A percentile compares a stretch with the other conserved stretches of the same genome.
Conservation (phyloP, 2,329 filamentous ascomycete genomes). For the Emmonsiellopsis sp. region DNA sequence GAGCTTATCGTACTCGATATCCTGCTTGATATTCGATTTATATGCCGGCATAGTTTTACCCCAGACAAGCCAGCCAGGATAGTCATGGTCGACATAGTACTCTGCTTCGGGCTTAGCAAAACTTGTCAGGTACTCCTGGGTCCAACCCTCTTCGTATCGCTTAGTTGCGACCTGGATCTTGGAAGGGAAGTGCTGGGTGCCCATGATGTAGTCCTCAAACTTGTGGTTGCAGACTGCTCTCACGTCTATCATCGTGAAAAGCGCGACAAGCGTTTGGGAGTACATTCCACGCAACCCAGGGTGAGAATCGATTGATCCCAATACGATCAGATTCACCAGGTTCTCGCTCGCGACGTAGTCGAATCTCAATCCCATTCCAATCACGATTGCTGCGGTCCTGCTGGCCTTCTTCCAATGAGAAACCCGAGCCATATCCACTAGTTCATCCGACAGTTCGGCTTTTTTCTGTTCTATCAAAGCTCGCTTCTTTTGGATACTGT, state of each 20-base stretch:
- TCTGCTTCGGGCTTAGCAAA: constrained; percentile 72
- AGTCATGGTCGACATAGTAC: constrained; percentile 84
- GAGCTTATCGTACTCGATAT: constrained; percentile 70
- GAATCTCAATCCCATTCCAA: constrained; percentile 86
- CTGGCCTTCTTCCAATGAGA: constrained; percentile 97
- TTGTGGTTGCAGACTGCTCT: constrained; percentile 77
- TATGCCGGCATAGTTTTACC: constrained; percentile 75
- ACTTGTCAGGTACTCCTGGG: constrained; percentile 62
- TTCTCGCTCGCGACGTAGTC: constrained; percentile 72
- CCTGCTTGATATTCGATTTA: constrained; percentile 54
- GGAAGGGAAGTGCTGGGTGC: constrained; percentile 68
- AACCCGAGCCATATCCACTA: constrained; percentile 64
- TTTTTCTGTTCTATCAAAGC: constrained; percentile 76
- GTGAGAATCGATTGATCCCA: constrained; percentile 81
- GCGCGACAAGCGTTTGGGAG: constrained; percentile 63
- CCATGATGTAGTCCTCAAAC: constrained; percentile 76
- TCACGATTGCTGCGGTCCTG: constrained; percentile 78
- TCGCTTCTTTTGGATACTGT: constrained; percentile 66
- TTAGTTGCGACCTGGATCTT: constrained; percentile 65
- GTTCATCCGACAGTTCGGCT: constrained; percentile 65
- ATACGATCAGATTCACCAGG: constrained; percentile 73
- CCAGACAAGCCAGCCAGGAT: constrained; percentile 96
- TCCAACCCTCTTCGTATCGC: constrained; percentile 69
- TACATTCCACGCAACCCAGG: constrained; percentile 76
- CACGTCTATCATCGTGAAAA: constrained; percentile 81